These are phyloP conservation scores for Saturnispora galanensis DNA, from an alignment of 805 yeast species.

Conservation along the genomic window DNA sequence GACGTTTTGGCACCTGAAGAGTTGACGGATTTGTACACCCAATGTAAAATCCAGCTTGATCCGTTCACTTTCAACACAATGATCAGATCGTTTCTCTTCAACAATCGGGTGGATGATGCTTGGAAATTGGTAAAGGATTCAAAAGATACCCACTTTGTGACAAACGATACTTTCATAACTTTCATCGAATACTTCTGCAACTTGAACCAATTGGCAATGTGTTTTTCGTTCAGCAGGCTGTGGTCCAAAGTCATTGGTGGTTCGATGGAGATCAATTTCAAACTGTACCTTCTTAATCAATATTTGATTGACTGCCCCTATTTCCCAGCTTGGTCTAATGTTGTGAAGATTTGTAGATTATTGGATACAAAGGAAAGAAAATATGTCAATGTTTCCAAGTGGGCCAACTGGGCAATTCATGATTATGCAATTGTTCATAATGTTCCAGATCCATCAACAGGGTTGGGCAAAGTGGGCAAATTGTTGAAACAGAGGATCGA, in stretches of 20 bases:
- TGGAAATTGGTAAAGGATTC: conserved; percentile 12
- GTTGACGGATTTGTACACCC: conserved; percentile 12
- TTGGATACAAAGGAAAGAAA: conserved; percentile 5
- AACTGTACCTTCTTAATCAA: conserved; percentile 14
- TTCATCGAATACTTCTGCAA: conserved; percentile 18
- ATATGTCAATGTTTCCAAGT: conserved; percentile 6
- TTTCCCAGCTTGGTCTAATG: conserved; percentile 20
- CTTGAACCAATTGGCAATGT: conserved; percentile 16
- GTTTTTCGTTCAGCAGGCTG: conserved; percentile 19
- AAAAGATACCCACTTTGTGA: conserved; percentile 8
- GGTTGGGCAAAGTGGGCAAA: conserved; percentile 9
- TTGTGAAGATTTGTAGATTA: conserved; percentile 13
- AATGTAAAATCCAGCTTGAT: conserved; percentile 10
- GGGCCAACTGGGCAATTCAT: conserved; percentile 10
- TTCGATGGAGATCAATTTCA: conserved; percentile 11
- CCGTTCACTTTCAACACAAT: conserved; percentile 18
- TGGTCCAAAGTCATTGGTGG: conserved; percentile 13
- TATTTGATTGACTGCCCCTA: conserved; percentile 15
- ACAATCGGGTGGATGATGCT: conserved; percentile 13
- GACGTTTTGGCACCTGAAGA: conserved; percentile 12
- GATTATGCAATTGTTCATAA: conserved; percentile 20
- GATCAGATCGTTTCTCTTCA: conserved; percentile 14
- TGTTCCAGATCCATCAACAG: conserved; percentile 11
- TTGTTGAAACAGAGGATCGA: conserved; percentile 11
- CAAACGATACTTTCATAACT: conserved; percentile 15